phyloP scores from a whole-genome alignment of 75 land plant species.

The Sequoiadendron giganteum region DNA sequence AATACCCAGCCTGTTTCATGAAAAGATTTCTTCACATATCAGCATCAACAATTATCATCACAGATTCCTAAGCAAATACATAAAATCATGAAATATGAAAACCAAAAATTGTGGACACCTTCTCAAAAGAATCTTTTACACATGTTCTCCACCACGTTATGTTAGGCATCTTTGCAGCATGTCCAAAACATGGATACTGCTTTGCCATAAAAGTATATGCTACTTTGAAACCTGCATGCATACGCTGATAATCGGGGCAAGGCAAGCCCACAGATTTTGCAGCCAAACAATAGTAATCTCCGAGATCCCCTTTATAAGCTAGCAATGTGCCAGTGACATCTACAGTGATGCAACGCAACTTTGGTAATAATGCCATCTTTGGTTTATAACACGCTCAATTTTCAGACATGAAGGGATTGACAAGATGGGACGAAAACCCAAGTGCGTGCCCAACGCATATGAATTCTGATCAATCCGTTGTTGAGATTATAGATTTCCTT shows the following conservation, averaged over 20 bases:
- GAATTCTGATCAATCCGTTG: not conserved
- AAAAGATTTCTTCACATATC: not conserved
- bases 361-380: slow-evolving; percentile 52
- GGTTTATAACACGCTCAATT: not conserved
- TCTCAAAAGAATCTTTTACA: slow-evolving; percentile 71
- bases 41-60: slow-evolving; percentile 1
- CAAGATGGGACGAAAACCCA: not conserved
- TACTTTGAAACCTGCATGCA: slow-evolving; percentile 85
- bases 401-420: not conserved
- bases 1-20: slow-evolving; percentile 76
- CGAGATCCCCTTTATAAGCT: slow-evolving; percentile 90
- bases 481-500: not conserved
- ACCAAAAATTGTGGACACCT: slow-evolving; percentile 34
- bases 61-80: not conserved
- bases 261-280: slow-evolving; percentile 89
- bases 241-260: slow-evolving; percentile 87
- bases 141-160: slow-evolving; percentile 86
- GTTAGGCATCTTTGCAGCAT: slow-evolving; percentile 70
- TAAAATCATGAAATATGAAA: not conserved
- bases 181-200: slow-evolving; percentile 89
- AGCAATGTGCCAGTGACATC: slow-evolving; percentile 94
- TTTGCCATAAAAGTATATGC: slow-evolving; percentile 89
- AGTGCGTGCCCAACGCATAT: not conserved
- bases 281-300: slow-evolving; percentile 97
- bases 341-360: slow-evolving; percentile 66